Conservation (phyloP, 2,329 filamentous ascomycete genomes). For the Penicillium expansum region DNA sequence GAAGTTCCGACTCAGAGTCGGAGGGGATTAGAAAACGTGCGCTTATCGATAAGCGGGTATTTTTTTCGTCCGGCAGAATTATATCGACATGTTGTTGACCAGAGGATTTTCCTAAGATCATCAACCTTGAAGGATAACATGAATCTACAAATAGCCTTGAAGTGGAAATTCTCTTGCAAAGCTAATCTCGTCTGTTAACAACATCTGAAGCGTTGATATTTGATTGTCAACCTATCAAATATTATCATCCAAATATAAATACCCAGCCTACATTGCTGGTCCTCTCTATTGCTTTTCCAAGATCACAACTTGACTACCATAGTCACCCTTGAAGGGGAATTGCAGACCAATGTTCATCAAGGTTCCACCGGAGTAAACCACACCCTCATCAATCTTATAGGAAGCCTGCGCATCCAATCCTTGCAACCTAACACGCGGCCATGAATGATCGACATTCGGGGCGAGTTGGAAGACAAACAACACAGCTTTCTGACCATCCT, state of each 20-base stretch:
- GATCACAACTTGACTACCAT: conserved; percentile 57
- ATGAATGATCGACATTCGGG: conserved; percentile 52
- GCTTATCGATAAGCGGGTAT: conserved; percentile 26
- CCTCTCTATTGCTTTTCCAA: conserved; percentile 46
- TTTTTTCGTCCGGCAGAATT: not conserved
- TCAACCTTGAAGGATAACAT: not conserved
- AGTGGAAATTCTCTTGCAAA: not conserved
- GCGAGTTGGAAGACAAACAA: conserved; percentile 62
- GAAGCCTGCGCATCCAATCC: conserved; percentile 55
- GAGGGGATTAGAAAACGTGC: conserved; percentile 7
- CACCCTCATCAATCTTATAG: conserved; percentile 55
- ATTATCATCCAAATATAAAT: not conserved
- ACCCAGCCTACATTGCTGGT: not conserved
- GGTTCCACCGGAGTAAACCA: conserved; percentile 56
- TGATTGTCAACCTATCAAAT: not conserved
- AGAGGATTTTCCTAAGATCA: not conserved
- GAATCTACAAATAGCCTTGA: not conserved
- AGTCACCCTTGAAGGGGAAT: conserved; percentile 52
- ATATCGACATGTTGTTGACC: not conserved
- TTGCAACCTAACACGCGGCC: conserved; percentile 54
- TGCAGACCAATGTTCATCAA: conserved; percentile 63
- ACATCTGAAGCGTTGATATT: not conserved
- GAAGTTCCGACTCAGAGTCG: conserved; percentile 9
- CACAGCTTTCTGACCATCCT: conserved; percentile 50
- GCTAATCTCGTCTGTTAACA: not conserved